These are phyloP conservation scores for Arbutus unedo DNA, from an alignment of 148 eudicot genomes.

Conservation along the genomic window DNA sequence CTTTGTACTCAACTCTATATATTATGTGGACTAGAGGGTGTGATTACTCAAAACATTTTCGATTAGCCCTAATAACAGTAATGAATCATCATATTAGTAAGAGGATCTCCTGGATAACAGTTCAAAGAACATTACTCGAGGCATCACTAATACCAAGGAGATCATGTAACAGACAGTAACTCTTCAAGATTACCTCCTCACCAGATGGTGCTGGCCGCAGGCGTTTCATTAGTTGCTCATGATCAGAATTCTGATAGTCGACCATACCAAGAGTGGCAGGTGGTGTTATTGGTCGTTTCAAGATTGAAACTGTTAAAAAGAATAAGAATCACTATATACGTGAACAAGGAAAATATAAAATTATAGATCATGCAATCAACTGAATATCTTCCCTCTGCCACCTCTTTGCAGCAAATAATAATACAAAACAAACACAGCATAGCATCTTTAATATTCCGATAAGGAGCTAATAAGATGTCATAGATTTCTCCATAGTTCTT, in stretches of 20 bases:
- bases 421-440: background rate
- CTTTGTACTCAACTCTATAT: no score
- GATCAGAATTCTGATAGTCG: constrained; percentile 80
- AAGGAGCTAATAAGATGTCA: background rate
- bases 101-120: no score
- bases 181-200: constrained; percentile 65
- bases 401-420: constrained; percentile 1
- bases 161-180: background rate
- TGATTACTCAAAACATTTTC: no score
- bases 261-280: constrained; percentile 61
- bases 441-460: background rate
- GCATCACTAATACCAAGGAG: no score
- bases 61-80: no score
- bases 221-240: constrained; percentile 86
- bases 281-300: constrained; percentile 74
- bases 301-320: constrained; percentile 40
- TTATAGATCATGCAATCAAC: background rate
- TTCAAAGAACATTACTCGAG: no score
- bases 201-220: constrained; percentile 73
- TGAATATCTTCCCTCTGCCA: background rate
- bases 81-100: no score
- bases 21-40: no score
- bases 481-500: background rate
- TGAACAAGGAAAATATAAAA: constrained; percentile 7
- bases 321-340: no score